Percentiles rank a stretch among this genome's conserved stretches.
These are phyloP conservation scores for Paratinospora sagittata DNA, from an alignment of 164 flowering plant species.

Conservation along the genomic window DNA sequence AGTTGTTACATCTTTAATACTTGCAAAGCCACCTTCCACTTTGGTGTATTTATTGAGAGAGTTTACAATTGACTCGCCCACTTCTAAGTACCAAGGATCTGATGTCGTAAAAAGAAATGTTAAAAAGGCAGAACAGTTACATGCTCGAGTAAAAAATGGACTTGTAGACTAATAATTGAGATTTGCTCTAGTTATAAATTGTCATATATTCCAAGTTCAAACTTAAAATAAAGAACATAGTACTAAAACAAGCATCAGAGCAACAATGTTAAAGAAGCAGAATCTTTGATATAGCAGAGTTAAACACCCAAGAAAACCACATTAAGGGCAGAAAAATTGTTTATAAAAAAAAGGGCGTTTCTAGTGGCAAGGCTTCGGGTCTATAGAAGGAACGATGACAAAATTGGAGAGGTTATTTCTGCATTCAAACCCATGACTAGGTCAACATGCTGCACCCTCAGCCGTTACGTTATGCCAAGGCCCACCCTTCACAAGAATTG, in stretches of 20 bases:
- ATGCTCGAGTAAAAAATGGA: not conserved
- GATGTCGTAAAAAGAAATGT: not conserved
- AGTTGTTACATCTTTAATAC: constrained; percentile 83
- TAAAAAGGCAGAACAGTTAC: not conserved
- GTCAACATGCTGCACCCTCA: no score
- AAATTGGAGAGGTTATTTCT: no score
- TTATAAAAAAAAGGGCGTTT: no score
- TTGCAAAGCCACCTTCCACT: constrained; percentile 98
- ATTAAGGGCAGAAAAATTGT: not conserved
- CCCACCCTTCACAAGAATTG: not conserved
- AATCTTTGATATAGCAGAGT: not conserved
- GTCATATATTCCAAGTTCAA: no score
- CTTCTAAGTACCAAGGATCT: constrained; percentile 40
- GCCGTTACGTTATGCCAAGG: no score
- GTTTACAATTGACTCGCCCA: constrained; percentile 40
- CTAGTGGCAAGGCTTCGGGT: no score
- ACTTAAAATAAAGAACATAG: no score
- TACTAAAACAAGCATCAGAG: no score
- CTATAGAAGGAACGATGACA: no score
- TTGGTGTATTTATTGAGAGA: constrained; percentile 78
- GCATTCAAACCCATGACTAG: no score
- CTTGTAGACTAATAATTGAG: not conserved
- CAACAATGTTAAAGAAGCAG: not conserved
- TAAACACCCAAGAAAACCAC: not conserved
- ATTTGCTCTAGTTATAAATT: not conserved